Evolutionary conservation across 2,329 filamentous ascomycete genomes (phyloP).

Genomic region (Penicillium hordei): DNA sequence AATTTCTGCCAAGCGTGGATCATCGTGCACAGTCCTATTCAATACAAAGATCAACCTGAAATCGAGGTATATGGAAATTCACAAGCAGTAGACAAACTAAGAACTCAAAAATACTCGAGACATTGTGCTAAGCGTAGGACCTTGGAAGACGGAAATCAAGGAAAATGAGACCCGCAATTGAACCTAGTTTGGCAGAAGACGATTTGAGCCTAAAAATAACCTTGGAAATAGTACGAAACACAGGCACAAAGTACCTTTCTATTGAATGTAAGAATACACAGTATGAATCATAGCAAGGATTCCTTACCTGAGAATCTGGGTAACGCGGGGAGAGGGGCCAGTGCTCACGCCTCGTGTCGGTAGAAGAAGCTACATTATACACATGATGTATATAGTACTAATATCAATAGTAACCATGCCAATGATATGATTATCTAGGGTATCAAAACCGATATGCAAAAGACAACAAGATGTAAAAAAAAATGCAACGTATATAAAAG

Average conservation of each 20-base stretch:
- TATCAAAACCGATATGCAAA: constrained; percentile 9
- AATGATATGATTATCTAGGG: constrained; percentile 10
- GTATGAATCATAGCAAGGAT: neutral
- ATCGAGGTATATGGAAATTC: neutral
- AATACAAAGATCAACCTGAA: neutral
- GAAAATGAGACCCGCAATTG: constrained; percentile 1
- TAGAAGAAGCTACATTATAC: neutral
- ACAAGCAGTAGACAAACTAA: neutral
- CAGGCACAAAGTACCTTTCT: neutral
- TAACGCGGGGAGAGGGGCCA: constrained; percentile 14
- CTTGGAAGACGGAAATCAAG: constrained; percentile 1
- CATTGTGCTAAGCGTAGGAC: neutral
- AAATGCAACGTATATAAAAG: neutral
- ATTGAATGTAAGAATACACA: neutral
- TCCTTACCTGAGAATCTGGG: neutral
- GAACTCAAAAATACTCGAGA: neutral
- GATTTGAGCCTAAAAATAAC: neutral
- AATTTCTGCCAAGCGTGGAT: neutral
- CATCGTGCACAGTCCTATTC: neutral
- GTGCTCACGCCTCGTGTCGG: constrained; percentile 1
- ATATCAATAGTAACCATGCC: constrained; percentile 7
- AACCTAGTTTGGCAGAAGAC: neutral
- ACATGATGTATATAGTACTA: neutral
- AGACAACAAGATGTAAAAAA: neutral
- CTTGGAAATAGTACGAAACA: neutral